These are phyloP conservation scores for Phytophthora ohioensis DNA, from an alignment of 352 stramenopile species.

Conservation along the genomic window DNA sequence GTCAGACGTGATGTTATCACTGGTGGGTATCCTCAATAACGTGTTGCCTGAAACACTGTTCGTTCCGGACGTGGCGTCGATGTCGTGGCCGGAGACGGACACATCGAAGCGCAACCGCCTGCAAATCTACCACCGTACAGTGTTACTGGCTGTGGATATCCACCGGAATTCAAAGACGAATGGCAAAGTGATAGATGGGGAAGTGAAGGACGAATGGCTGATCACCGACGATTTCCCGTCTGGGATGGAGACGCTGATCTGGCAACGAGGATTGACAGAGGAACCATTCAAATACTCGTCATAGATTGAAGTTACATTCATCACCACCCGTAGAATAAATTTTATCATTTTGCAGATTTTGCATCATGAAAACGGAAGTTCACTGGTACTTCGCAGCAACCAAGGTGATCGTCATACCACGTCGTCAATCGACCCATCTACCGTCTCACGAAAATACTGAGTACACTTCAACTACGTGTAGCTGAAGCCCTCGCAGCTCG, in stretches of 20 bases:
- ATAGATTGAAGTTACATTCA: not conserved
- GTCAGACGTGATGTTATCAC: slow-evolving; percentile 59
- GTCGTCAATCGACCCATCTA: too few relatives aligned
- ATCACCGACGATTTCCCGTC: slow-evolving; percentile 26
- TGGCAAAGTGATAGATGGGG: slow-evolving; percentile 33
- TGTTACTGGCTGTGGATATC: slow-evolving; percentile 56
- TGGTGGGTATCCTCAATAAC: slow-evolving; percentile 67
- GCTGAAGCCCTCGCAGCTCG: too few relatives aligned
- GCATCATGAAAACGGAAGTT: too few relatives aligned
- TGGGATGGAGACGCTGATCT: slow-evolving; percentile 35
- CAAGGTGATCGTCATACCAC: too few relatives aligned
- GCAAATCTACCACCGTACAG: slow-evolving; percentile 57
- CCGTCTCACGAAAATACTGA: too few relatives aligned
- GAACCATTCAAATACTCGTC: slow-evolving; percentile 13
- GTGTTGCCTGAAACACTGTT: slow-evolving; percentile 54
- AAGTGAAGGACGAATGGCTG: slow-evolving; percentile 22
- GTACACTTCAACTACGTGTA: too few relatives aligned
- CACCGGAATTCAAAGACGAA: slow-evolving; percentile 56
- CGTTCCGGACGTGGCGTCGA: slow-evolving; percentile 36
- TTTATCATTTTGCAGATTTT: slow-evolving; percentile 1
- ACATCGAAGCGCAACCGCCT: slow-evolving; percentile 43
- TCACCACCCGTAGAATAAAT: slow-evolving; percentile 6
- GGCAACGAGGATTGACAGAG: slow-evolving; percentile 20
- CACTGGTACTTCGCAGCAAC: too few relatives aligned
- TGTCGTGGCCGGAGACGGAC: slow-evolving; percentile 41